Percentiles rank a stretch among this genome's conserved stretches.
Conservation (phyloP, 2,329 filamentous ascomycete species). For the Phaeophleospora eucalypticola region DNA sequence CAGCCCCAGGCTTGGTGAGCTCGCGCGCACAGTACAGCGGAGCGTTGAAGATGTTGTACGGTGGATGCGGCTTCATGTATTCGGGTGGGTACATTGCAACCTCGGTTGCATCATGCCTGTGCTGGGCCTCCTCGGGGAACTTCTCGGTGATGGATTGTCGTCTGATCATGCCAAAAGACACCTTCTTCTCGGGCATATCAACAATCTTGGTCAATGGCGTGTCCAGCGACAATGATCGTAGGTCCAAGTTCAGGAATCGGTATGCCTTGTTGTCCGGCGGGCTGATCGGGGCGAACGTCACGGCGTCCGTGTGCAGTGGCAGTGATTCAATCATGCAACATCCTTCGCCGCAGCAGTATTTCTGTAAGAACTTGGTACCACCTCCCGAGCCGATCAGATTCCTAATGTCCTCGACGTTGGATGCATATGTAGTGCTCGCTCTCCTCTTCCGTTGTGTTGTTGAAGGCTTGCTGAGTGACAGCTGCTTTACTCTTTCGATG, state of each 20-base stretch:
- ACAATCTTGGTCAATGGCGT: slow-evolving; percentile 67
- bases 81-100: slow-evolving; percentile 66
- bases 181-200: slow-evolving; percentile 69
- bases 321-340: slow-evolving; percentile 59
- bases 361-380: slow-evolving; percentile 58
- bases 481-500: slow-evolving; percentile 13
- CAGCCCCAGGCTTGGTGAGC: slow-evolving; percentile 79
- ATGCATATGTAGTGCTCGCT: slow-evolving; percentile 43
- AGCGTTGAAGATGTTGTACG: slow-evolving; percentile 88
- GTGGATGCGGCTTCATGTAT: slow-evolving; percentile 92
- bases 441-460: slow-evolving; percentile 27
- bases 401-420: slow-evolving; percentile 53
- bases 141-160: slow-evolving; percentile 51
- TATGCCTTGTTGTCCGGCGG: slow-evolving; percentile 81
- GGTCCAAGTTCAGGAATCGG: slow-evolving; percentile 69
- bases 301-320: slow-evolving; percentile 43
- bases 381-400: slow-evolving; percentile 54
- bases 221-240: slow-evolving; percentile 67
- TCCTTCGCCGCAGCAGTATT: slow-evolving; percentile 61
- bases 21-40: slow-evolving; percentile 79
- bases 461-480: slow-evolving; percentile 15
- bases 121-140: slow-evolving; percentile 43
- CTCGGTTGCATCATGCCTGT: slow-evolving; percentile 37
- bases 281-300: slow-evolving; percentile 46
- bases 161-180: slow-evolving; percentile 46